phyloP scores from a whole-genome alignment of 768 basidiomycete species.

The Lactarius sp. region DNA sequence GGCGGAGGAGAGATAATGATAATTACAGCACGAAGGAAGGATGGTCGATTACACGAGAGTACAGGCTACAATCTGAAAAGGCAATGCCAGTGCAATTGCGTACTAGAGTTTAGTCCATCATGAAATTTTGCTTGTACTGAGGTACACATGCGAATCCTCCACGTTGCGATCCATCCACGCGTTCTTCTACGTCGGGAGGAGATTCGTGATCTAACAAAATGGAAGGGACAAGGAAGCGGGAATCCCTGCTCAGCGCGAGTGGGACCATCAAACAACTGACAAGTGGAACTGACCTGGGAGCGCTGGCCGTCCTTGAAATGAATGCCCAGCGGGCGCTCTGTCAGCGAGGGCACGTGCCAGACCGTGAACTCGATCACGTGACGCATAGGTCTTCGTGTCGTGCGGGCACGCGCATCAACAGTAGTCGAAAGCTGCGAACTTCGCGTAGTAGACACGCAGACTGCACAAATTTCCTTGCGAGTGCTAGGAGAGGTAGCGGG shows the following conservation, averaged over 20 bases:
- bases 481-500: not conserved
- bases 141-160: conserved; percentile 53
- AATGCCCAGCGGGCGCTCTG: conserved; percentile 5
- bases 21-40: too few relatives aligned
- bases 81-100: conserved; percentile 1
- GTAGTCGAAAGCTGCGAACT: conserved; percentile 22
- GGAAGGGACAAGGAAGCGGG: too few relatives aligned
- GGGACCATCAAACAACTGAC: too few relatives aligned
- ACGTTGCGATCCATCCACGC: conserved; percentile 46
- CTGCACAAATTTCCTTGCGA: conserved; percentile 2
- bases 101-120: conserved; percentile 64
- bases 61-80: not conserved
- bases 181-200: conserved; percentile 58
- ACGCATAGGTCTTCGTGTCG: conserved; percentile 9
- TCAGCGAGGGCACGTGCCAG: conserved; percentile 24
- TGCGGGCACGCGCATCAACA: conserved; percentile 20
- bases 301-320: conserved; percentile 21
- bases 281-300: conserved; percentile 10
- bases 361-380: conserved; percentile 20
- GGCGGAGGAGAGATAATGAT: too few relatives aligned
- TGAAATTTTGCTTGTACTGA: conserved; percentile 62
- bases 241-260: too few relatives aligned
- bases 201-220: conserved; percentile 51
- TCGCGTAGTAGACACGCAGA: conserved; percentile 23
- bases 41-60: not conserved